Conservation (phyloP, 1,139 yeast species). For the Taphrina communis region DNA sequence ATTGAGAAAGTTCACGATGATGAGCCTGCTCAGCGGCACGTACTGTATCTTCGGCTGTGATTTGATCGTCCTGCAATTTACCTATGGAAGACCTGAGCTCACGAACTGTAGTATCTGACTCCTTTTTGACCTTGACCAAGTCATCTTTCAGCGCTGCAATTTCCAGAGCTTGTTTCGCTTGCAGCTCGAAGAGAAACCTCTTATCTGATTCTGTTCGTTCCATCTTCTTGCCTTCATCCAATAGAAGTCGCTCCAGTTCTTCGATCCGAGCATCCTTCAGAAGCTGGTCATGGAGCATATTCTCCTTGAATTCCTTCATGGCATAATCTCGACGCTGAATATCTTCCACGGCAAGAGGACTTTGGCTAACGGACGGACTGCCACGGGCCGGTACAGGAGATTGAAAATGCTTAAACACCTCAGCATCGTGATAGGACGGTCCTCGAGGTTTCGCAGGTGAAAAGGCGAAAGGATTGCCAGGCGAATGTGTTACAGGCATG, state of each 20-base stretch:
- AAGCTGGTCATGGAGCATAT: constrained; percentile 17
- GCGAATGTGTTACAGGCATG: constrained; percentile 39
- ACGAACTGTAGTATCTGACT: constrained; percentile 47
- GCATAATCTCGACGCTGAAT: constrained; percentile 20
- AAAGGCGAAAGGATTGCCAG: constrained; percentile 38
- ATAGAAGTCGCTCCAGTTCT: constrained; percentile 28
- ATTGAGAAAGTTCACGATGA: constrained; percentile 44
- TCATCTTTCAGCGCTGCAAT: constrained; percentile 50
- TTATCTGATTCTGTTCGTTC: constrained; percentile 54
- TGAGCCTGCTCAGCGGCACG: constrained; percentile 43
- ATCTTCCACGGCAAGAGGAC: constrained; percentile 6
- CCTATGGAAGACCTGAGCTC: constrained; percentile 44
- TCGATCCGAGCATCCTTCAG: constrained; percentile 31
- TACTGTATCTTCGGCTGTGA: constrained; percentile 44
- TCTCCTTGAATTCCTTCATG: constrained; percentile 24
- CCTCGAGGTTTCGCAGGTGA: constrained; percentile 22
- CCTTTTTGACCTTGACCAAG: constrained; percentile 47
- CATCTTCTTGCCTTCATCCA: constrained; percentile 27
- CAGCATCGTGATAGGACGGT: constrained; percentile 10
- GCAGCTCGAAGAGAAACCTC: constrained; percentile 55
- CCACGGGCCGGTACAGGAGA: constrained; percentile 3
- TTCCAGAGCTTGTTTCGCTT: constrained; percentile 51
- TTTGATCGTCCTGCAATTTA: constrained; percentile 42
- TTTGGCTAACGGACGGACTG: neutral
- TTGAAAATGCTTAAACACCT: constrained; percentile 10